Evolutionary conservation across 1,284 basidiomycete genomes (phyloP).

Genomic region (Ganoderma boninense): DNA sequence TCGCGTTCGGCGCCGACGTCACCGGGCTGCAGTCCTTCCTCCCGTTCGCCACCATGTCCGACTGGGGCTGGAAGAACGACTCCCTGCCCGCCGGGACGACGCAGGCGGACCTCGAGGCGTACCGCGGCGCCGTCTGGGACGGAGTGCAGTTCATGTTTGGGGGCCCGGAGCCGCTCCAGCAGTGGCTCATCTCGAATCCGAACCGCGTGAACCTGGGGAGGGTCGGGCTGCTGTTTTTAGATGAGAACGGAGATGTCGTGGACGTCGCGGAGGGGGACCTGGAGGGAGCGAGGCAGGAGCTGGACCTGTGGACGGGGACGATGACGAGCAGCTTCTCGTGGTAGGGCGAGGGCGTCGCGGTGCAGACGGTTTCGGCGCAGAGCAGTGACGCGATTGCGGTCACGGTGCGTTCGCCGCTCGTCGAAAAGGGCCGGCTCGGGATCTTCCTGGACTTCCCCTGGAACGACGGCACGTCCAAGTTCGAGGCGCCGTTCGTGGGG

Average conservation of each 20-base stretch:
- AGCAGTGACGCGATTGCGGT: conserved; percentile 51
- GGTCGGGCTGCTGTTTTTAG: conserved; percentile 55
- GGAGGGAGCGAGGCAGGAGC: conserved; percentile 46
- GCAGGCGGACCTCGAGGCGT: conserved; percentile 53
- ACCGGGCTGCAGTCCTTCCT: conserved; percentile 66
- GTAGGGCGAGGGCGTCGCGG: conserved; percentile 45
- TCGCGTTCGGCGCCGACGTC: conserved; percentile 67
- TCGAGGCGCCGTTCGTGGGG: conserved; percentile 67
- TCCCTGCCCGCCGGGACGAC: conserved; percentile 55
- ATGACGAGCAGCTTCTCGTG: conserved; percentile 56
- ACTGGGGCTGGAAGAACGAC: conserved; percentile 73
- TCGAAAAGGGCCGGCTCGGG: conserved; percentile 51
- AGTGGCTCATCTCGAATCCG: conserved; percentile 67
- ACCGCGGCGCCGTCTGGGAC: conserved; percentile 57
- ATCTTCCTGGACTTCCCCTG: conserved; percentile 69
- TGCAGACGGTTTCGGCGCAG: conserved; percentile 53
- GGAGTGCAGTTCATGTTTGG: conserved; percentile 65
- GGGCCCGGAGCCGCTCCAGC: conserved; percentile 54
- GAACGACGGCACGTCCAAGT: conserved; percentile 64
- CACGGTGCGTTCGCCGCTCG: conserved; percentile 49
- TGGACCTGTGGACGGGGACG: conserved; percentile 65
- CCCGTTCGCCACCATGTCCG: conserved; percentile 63
- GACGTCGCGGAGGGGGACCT: conserved; percentile 53
- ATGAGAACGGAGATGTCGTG: conserved; percentile 37
- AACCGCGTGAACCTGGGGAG: conserved; percentile 65